phyloP scores from a whole-genome alignment of 306 rosid genomes.

The Rosa chinensis region DNA sequence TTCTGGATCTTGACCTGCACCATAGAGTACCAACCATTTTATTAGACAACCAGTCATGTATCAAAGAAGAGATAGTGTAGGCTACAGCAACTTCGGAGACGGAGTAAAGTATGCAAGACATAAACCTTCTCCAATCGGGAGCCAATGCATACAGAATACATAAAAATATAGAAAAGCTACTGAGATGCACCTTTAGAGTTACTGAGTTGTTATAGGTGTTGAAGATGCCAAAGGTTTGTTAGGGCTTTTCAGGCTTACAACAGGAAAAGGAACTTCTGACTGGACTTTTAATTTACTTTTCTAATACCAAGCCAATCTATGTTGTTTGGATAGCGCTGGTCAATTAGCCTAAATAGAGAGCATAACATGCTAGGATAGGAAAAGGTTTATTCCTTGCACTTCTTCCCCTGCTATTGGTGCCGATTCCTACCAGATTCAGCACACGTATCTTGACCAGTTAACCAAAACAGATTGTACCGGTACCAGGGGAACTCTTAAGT shows the following conservation, averaged over 20 bases:
- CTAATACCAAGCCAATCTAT: background rate
- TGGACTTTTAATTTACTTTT: background rate
- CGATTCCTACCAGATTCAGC: background rate
- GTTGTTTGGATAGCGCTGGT: background rate
- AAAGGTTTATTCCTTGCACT: background rate
- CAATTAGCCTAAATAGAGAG: background rate
- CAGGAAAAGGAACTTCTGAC: background rate
- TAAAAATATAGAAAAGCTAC: background rate
- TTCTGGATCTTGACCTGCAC: constrained; percentile 82
- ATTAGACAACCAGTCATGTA: background rate
- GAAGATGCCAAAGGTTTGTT: background rate
- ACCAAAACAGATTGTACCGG: background rate
- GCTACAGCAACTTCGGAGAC: background rate
- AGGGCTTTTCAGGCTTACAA: background rate
- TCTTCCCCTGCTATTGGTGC: background rate
- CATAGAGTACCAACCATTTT: constrained; percentile 25
- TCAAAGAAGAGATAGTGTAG: background rate
- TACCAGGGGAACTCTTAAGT: background rate
- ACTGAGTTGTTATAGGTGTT: background rate
- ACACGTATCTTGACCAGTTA: background rate
- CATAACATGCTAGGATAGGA: background rate
- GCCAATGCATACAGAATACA: background rate
- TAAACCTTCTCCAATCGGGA: background rate
- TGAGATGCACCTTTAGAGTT: background rate
- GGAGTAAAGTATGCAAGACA: background rate